These are phyloP conservation scores for Favolaschia claudopus DNA, from an alignment of 768 basidiomycete genomes.

Conservation along the genomic window DNA sequence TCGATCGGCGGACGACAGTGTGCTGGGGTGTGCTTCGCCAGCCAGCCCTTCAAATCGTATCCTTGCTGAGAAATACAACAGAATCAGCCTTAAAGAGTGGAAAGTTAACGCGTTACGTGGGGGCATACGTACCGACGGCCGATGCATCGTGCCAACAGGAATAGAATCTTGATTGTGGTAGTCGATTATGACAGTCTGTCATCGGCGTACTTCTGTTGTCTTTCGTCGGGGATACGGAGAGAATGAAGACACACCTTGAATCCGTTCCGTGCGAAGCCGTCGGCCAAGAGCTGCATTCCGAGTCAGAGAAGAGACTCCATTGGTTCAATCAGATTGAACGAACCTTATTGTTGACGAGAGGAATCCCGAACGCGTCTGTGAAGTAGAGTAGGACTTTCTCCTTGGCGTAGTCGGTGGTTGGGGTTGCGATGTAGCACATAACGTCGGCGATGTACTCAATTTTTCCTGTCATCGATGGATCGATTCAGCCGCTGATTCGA, in stretches of 20 bases:
- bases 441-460: slow-evolving; percentile 46
- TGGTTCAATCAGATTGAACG: no score
- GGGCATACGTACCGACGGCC: not conserved
- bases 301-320: no score
- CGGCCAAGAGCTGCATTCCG: not conserved
- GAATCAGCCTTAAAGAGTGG: no score
- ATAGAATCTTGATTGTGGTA: slow-evolving; percentile 45
- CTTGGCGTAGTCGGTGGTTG: slow-evolving; percentile 44
- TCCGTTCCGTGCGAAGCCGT: slow-evolving; percentile 14
- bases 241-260: slow-evolving; percentile 3
- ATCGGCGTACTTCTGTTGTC: not conserved
- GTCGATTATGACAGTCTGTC: slow-evolving; percentile 43
- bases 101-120: no score
- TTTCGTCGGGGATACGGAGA: no score
- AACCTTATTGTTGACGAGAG: slow-evolving; percentile 37
- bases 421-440: slow-evolving; percentile 50
- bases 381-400: slow-evolving; percentile 50
- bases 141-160: slow-evolving; percentile 16
- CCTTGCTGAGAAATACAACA: no score
- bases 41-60: slow-evolving; percentile 42
- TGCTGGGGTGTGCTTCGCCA: slow-evolving; percentile 33
- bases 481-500: no score
- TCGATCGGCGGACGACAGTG: slow-evolving; percentile 36
- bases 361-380: slow-evolving; percentile 47
- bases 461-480: no score